Conservation (phyloP, 345 rosid species). For the Punica granatum region DNA sequence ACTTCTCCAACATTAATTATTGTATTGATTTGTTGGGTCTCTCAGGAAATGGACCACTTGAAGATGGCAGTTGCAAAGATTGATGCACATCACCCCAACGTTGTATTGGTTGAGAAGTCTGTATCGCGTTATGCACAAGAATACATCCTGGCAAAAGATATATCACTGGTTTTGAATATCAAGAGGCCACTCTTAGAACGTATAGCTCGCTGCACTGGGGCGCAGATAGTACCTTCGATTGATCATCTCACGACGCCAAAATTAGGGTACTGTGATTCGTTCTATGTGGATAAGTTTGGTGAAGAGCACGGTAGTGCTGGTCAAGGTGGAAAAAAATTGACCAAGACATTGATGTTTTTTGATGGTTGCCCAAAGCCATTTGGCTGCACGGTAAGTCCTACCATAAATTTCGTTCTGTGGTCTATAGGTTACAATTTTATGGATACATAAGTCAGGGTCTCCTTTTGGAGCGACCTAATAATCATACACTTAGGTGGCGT, state of each 20-base stretch:
- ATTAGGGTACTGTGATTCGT: conserved; percentile 75
- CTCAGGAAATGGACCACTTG: conserved; percentile 95
- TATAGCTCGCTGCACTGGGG: conserved; percentile 91
- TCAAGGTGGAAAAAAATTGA: conserved; percentile 66
- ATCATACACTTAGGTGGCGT: not conserved
- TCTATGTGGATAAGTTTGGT: conserved; percentile 74
- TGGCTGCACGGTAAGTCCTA: conserved; percentile 85
- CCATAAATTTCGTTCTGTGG: not conserved
- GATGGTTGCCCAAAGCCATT: conserved; percentile 98
- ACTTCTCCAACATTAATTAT: not conserved
- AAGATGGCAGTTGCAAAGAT: conserved; percentile 98
- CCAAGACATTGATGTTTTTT: conserved; percentile 86
- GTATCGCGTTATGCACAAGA: conserved; percentile 94
- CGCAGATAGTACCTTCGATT: conserved; percentile 81
- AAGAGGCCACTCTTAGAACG: conserved; percentile 92
- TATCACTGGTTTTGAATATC: conserved; percentile 86
- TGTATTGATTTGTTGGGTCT: conserved; percentile 16
- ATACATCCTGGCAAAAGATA: conserved; percentile 83
- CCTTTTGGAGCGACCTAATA: not conserved
- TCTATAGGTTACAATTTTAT: not conserved
- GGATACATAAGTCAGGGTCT: not conserved
- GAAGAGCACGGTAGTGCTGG: conserved; percentile 76
- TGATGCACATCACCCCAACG: conserved; percentile 67
- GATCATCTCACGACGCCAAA: conserved; percentile 84
- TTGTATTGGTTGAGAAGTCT: conserved; percentile 94